Conservation (phyloP, 1,284 basidiomycete genomes). For the Bjerkandera adusta region DNA sequence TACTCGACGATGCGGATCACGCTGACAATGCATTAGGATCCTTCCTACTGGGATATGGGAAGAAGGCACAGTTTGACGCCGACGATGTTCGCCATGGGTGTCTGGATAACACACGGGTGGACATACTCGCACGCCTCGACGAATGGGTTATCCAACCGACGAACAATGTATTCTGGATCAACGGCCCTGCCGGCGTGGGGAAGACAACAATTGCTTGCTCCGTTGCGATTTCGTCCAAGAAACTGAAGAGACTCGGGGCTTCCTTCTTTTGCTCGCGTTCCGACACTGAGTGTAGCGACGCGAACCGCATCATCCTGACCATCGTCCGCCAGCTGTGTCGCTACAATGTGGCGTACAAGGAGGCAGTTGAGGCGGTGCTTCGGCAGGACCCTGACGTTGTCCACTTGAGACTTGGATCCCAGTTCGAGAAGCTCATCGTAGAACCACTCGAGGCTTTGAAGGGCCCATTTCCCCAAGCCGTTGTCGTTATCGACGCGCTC, state of each 20-base stretch:
- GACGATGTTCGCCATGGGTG: too few species aligned
- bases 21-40: too few species aligned
- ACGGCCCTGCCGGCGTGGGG: conserved; percentile 13
- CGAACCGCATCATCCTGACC: conserved; percentile 23
- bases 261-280: conserved; percentile 32
- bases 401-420: conserved; percentile 8
- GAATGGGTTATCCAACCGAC: too few species aligned
- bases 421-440: conserved; percentile 24
- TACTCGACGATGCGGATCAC: too few species aligned
- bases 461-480: conserved; percentile 13
- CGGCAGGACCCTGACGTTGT: conserved; percentile 15
- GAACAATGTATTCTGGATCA: conserved; percentile 15
- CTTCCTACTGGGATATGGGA: too few species aligned
- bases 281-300: conserved; percentile 18
- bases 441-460: too few species aligned
- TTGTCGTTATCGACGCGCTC: conserved; percentile 28
- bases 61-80: too few species aligned
- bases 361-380: too few species aligned
- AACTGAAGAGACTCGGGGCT: conserved; percentile 22
- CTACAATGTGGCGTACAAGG: too few species aligned
- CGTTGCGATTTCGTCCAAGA: conserved; percentile 10
- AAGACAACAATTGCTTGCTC: conserved; percentile 16
- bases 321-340: conserved; percentile 25
- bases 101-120: too few species aligned
- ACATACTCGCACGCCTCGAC: too few species aligned